Evolutionary conservation across 768 basidiomycete genomes (phyloP).

Genomic region (Auriscalpium microsporum): DNA sequence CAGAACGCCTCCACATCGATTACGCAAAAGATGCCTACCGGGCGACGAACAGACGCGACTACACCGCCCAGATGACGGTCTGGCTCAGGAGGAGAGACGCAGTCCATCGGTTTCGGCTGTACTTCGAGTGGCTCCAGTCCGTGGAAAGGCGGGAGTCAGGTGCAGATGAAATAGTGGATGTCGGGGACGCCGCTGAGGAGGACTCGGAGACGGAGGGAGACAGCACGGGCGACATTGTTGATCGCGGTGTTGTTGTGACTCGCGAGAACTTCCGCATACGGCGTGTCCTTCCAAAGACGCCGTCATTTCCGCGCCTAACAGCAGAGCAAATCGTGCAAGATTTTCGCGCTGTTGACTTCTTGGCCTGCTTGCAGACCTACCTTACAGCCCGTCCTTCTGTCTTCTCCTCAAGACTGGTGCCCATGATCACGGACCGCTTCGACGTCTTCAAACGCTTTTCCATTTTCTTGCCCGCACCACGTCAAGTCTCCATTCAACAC

Average conservation of each 20-base stretch:
- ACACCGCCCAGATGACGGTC: constrained; percentile 30
- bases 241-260: background rate
- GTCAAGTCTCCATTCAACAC: background rate
- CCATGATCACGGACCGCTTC: background rate
- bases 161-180: background rate
- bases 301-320: background rate
- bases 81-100: constrained; percentile 28
- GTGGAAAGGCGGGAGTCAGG: background rate
- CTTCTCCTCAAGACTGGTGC: background rate
- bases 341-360: background rate
- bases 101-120: constrained; percentile 5
- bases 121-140: constrained; percentile 16
- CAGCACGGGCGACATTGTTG: background rate
- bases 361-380: background rate
- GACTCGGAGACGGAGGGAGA: background rate
- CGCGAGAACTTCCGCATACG: background rate
- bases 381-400: no score
- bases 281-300: background rate
- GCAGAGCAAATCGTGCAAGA: background rate
- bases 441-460: background rate
- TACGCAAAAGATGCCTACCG: constrained; percentile 30
- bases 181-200: no score
- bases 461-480: background rate
- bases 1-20: constrained; percentile 36
- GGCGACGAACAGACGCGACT: constrained; percentile 28